These are phyloP conservation scores for Cnidoscolus chayamansa DNA, from an alignment of 441 rosid genomes.

Conservation along the genomic window DNA sequence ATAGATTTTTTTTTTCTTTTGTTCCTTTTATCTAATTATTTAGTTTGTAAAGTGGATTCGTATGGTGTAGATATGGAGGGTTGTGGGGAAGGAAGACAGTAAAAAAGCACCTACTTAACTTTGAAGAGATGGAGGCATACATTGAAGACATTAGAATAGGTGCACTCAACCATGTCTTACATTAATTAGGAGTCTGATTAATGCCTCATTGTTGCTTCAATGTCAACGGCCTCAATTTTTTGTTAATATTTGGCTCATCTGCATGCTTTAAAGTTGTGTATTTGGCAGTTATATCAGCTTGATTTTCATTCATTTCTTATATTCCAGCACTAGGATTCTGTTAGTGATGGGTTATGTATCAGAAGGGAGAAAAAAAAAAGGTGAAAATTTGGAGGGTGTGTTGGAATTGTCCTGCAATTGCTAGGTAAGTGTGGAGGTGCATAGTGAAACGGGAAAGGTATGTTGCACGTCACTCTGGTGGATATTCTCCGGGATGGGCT, in stretches of 20 bases:
- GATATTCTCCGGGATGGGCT: constrained; percentile 1
- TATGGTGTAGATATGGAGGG: background rate
- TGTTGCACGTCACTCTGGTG: background rate
- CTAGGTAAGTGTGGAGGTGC: constrained; percentile 13
- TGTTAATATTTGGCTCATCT: constrained; percentile 1
- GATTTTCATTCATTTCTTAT: background rate
- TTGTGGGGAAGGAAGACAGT: background rate
- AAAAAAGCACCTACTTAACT: background rate
- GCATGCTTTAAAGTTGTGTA: background rate
- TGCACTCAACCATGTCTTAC: background rate
- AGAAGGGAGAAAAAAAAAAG: background rate
- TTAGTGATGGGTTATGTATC: background rate
- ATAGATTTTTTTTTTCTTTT: background rate
- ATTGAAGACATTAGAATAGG: background rate
- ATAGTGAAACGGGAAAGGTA: constrained; percentile 6
- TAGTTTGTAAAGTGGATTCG: background rate
- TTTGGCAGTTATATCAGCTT: constrained; percentile 8
- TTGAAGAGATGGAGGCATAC: background rate
- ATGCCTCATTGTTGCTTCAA: background rate
- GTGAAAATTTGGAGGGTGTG: background rate
- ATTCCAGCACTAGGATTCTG: background rate
- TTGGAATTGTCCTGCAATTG: constrained; percentile 1
- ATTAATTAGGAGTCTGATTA: background rate
- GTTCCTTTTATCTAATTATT: background rate
- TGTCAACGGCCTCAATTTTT: background rate